Evolutionary conservation across 192 early-diverging fungal genomes (phyloP).

Genomic region (Coemansia sp.): DNA sequence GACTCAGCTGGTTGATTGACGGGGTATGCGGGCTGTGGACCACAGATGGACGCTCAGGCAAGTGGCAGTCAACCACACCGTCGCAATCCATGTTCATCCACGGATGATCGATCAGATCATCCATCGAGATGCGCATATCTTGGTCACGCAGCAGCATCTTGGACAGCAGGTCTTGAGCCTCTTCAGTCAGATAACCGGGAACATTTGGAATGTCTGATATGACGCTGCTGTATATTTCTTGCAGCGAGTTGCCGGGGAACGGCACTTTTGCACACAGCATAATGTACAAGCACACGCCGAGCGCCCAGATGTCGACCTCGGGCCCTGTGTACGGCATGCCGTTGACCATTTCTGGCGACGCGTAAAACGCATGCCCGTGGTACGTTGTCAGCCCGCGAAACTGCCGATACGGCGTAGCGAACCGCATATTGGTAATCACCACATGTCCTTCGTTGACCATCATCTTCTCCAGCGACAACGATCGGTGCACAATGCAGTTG

Average conservation of each 20-base stretch:
- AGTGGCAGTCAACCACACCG: background rate
- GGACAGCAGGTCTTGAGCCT: background rate
- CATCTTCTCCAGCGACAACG: background rate
- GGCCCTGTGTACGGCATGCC: background rate
- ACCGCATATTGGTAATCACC: background rate
- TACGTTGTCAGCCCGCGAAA: background rate
- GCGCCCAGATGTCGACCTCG: background rate
- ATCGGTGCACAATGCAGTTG: background rate
- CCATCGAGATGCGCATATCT: background rate
- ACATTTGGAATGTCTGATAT: background rate
- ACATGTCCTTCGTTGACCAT: background rate
- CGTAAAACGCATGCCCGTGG: background rate
- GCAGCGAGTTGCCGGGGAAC: background rate
- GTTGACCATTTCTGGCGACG: background rate
- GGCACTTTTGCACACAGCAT: background rate
- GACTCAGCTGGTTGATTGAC: background rate
- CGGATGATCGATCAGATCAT: background rate
- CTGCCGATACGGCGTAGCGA: background rate
- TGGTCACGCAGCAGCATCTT: background rate
- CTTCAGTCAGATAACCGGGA: background rate
- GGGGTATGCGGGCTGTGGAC: background rate
- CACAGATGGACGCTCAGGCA: background rate
- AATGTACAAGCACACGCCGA: background rate
- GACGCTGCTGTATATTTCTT: background rate
- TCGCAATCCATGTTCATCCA: background rate